These are phyloP conservation scores for Fusarium brevicatenulatum DNA, from an alignment of 2,329 filamentous ascomycete genomes.

Conservation along the genomic window DNA sequence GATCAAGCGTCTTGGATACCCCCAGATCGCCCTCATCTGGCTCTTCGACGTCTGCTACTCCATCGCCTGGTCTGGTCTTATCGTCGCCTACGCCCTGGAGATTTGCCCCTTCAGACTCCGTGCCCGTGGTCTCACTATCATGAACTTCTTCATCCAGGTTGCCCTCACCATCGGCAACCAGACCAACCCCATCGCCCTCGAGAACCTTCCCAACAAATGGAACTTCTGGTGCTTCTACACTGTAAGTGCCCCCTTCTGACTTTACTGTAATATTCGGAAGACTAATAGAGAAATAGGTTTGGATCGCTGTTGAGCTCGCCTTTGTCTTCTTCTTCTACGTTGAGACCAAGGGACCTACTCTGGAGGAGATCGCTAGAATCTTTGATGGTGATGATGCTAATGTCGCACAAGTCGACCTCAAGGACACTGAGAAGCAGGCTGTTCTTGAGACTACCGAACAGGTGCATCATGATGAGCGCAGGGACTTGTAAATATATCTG, in stretches of 20 bases:
- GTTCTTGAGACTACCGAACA: background rate
- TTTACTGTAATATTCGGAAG: accelerated
- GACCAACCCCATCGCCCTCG: constrained; percentile 73
- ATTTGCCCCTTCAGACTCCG: constrained; percentile 68
- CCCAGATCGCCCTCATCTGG: constrained; percentile 69
- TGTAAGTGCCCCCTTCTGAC: constrained; percentile 27
- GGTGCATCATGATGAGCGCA: constrained; percentile 1
- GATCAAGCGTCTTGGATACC: constrained; percentile 55
- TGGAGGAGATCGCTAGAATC: constrained; percentile 70
- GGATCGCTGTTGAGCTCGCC: constrained; percentile 57
- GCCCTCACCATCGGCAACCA: constrained; percentile 70
- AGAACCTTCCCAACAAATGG: constrained; percentile 68
- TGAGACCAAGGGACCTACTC: constrained; percentile 76
- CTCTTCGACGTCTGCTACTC: constrained; percentile 69
- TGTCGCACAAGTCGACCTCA: background rate
- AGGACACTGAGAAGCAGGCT: constrained; percentile 18
- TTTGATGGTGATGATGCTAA: constrained; percentile 72
- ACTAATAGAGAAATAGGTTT: background rate
- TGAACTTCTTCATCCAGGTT: constrained; percentile 72
- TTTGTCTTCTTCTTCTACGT: constrained; percentile 75
- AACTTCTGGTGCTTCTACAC: constrained; percentile 75
- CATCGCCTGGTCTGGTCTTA: constrained; percentile 67
- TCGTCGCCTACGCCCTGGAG: constrained; percentile 68
- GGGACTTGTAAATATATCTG: background rate
- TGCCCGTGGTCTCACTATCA: constrained; percentile 69